Percentiles rank a stretch among this genome's conserved stretches.
Evolutionary conservation across 2,329 filamentous ascomycete genomes (phyloP).

Genomic region (Diaporthe sp.): DNA sequence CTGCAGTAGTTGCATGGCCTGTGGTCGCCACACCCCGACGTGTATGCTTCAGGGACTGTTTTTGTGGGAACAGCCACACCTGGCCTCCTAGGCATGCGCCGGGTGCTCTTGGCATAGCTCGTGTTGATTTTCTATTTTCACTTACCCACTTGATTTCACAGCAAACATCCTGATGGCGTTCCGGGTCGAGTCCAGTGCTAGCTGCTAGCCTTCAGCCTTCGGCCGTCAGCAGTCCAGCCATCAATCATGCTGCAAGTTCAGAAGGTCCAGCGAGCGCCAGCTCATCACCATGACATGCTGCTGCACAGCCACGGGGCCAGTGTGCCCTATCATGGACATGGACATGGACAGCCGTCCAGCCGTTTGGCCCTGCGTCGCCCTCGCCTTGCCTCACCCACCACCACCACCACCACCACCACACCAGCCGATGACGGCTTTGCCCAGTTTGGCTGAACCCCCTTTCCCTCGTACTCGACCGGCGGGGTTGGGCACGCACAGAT

Average conservation of each 20-base stretch:
- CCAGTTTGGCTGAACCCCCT: background rate
- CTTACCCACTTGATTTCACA: background rate
- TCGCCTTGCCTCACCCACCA: background rate
- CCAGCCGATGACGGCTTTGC: background rate
- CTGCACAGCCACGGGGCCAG: background rate
- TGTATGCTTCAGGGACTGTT: background rate
- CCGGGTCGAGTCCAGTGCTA: background rate
- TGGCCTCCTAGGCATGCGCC: constrained; percentile 18
- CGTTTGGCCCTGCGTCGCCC: background rate
- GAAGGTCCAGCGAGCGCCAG: background rate
- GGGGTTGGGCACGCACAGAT: background rate
- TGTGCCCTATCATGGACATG: background rate
- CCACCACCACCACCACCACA: too few relatives aligned
- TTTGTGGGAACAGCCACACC: constrained; percentile 32
- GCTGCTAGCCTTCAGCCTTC: background rate
- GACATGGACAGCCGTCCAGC: background rate
- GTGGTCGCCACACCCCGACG: constrained; percentile 8
- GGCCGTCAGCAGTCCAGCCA: background rate
- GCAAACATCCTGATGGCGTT: background rate
- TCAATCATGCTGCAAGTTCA: background rate
- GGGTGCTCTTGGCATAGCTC: constrained; percentile 15
- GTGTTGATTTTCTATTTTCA: constrained; percentile 13
- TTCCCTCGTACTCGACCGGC: background rate
- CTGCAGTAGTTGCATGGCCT: background rate
- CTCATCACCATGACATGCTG: background rate